A percentile compares a stretch with the other conserved stretches of the same genome.
Conservation (phyloP, 2,329 filamentous ascomycete genomes). For the Aspergillus uvarum region DNA sequence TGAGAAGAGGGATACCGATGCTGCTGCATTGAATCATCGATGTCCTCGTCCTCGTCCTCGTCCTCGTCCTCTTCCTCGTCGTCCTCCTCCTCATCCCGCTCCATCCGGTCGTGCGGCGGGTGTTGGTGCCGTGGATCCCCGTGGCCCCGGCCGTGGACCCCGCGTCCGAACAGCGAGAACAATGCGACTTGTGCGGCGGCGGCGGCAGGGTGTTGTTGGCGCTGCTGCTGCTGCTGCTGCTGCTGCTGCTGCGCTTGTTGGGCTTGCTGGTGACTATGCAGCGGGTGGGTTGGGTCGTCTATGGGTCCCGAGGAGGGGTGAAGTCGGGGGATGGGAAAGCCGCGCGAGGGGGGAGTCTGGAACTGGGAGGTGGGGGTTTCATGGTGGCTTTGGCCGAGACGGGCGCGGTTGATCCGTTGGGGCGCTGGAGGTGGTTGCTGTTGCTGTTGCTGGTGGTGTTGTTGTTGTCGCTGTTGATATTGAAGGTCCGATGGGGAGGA, state of each 20-base stretch:
- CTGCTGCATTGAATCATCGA: neutral
- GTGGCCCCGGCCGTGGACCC: constrained; percentile 10
- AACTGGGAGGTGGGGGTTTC: constrained; percentile 25
- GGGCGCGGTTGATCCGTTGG: constrained; percentile 13
- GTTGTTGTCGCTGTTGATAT: neutral
- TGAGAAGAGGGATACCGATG: neutral
- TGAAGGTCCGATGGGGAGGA: constrained; percentile 1
- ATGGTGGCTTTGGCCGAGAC: constrained; percentile 14
- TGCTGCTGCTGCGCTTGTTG: neutral
- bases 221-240: neutral
- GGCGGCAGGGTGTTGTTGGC: constrained; percentile 3
- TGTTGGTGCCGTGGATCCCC: neutral
- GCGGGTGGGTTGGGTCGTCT: constrained; percentile 22
- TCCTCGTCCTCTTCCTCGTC: constrained; percentile 18
- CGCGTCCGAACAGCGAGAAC: constrained; percentile 21
- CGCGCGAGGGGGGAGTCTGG: constrained; percentile 33
- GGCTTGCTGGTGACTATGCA: constrained; percentile 11
- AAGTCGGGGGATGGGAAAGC: constrained; percentile 29
- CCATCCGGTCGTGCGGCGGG: neutral
- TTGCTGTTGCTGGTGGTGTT: neutral
- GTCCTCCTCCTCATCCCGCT: constrained; percentile 7
- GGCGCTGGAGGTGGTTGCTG: constrained; percentile 10
- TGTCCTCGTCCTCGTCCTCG: neutral
- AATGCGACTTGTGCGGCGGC: constrained; percentile 24
- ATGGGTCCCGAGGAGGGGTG: constrained; percentile 30